phyloP scores from a whole-genome alignment of 306 rosid species.

The Acacia crassicarpa region DNA sequence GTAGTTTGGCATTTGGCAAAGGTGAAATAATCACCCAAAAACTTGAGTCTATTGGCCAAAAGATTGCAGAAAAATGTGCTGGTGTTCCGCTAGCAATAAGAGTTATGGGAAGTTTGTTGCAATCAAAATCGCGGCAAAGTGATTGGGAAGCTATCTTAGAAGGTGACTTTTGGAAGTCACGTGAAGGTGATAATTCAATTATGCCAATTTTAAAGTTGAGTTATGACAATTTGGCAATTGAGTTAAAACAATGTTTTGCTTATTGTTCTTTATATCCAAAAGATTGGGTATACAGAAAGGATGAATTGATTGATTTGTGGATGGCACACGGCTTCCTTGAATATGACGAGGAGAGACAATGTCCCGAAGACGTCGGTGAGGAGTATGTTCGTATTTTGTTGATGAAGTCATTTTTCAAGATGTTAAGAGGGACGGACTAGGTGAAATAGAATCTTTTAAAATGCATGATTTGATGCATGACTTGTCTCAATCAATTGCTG shows the following conservation, averaged over 20 bases:
- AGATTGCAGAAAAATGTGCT: background rate
- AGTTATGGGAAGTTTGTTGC: background rate
- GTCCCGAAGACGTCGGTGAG: background rate
- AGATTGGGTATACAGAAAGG: too few relatives aligned
- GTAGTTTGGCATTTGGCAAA: too few relatives aligned
- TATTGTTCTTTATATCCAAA: too few relatives aligned
- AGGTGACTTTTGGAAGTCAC: background rate
- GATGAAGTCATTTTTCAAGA: background rate
- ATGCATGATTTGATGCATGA: constrained; percentile 1
- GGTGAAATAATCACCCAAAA: too few relatives aligned
- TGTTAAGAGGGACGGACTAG: background rate
- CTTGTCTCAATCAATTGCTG: background rate
- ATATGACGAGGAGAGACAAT: background rate
- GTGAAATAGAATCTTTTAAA: background rate
- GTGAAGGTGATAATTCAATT: background rate
- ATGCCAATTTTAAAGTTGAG: too few relatives aligned
- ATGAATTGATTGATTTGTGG: background rate
- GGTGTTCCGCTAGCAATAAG: constrained; percentile 7
- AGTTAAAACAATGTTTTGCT: too few relatives aligned
- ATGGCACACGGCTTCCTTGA: background rate
- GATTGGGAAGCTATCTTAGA: background rate
- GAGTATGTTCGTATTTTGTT: background rate
- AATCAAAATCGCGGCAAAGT: background rate
- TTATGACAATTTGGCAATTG: too few relatives aligned
- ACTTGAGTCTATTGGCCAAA: background rate